Conservation (phyloP, 2,329 filamentous ascomycete species). For the Pseudocercospora cruenta region DNA sequence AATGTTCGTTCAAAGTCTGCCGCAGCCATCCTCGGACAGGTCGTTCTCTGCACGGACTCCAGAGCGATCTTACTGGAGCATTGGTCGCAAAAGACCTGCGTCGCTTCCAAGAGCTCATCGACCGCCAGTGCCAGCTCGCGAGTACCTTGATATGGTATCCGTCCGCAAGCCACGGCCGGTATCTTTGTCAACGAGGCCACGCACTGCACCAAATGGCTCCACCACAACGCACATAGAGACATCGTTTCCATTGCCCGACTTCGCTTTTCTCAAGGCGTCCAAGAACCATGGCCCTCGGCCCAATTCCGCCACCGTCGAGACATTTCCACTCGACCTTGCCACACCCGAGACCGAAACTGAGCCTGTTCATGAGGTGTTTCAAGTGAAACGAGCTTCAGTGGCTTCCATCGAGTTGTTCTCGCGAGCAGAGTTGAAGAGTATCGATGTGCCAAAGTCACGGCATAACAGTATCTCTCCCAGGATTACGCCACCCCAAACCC, state of each 20-base stretch:
- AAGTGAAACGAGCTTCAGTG: slow-evolving; percentile 38
- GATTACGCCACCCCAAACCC: slow-evolving; percentile 22
- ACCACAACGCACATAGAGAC: slow-evolving; percentile 8
- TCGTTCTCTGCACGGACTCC: not conserved
- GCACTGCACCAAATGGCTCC: slow-evolving; percentile 9
- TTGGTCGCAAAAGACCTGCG: slow-evolving; percentile 7
- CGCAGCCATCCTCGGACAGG: slow-evolving; percentile 9
- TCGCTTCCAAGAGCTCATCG: slow-evolving; percentile 19
- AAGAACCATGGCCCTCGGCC: not conserved
- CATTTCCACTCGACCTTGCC: not conserved
- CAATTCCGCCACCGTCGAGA: not conserved
- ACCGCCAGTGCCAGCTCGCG: slow-evolving; percentile 4
- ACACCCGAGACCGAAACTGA: not conserved
- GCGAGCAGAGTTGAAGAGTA: slow-evolving; percentile 37
- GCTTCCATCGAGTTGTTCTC: slow-evolving; percentile 40
- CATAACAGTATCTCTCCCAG: slow-evolving; percentile 25
- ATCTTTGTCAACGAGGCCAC: slow-evolving; percentile 3
- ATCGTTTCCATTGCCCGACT: slow-evolving; percentile 5
- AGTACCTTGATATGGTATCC: slow-evolving; percentile 20
- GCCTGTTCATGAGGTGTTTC: slow-evolving; percentile 1
- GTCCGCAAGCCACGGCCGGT: slow-evolving; percentile 4
- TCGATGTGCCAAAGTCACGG: slow-evolving; percentile 33
- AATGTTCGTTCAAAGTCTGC: slow-evolving; percentile 39
- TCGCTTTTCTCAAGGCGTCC: not conserved
- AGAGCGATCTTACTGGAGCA: not conserved